Conservation (phyloP, 2,329 filamentous ascomycete genomes). For the Microdochium trichocladiopsis region DNA sequence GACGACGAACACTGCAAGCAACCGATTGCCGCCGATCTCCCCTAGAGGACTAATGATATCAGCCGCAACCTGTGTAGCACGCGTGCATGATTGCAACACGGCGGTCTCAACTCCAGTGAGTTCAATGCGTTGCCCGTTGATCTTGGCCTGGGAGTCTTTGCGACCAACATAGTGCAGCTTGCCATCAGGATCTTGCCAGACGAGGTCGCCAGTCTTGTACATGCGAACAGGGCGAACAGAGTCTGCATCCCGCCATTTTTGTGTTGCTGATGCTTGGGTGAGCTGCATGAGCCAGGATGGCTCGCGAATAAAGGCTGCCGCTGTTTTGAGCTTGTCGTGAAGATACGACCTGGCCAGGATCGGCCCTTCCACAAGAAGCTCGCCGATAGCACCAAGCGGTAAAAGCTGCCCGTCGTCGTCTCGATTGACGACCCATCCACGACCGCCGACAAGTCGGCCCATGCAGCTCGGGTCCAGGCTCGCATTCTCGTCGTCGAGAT, state of each 20-base stretch:
- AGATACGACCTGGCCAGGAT: constrained; percentile 1
- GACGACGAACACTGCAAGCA: background rate
- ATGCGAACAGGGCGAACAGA: background rate
- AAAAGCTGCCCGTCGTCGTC: constrained; percentile 5
- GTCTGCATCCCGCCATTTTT: background rate
- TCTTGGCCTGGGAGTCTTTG: background rate
- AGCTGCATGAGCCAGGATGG: background rate
- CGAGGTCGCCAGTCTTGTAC: background rate
- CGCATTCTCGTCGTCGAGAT: constrained; percentile 1
- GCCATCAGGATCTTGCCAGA: background rate
- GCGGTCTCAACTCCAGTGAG: background rate
- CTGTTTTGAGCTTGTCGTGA: background rate
- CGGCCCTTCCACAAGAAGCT: constrained; percentile 8
- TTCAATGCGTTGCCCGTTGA: background rate
- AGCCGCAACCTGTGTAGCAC: background rate
- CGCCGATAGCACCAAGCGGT: constrained; percentile 7
- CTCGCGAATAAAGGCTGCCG: background rate
- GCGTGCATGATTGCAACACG: constrained; percentile 1
- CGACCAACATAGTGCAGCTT: background rate
- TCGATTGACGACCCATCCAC: constrained; percentile 6
- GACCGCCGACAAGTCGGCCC: background rate
- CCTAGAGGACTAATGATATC: background rate
- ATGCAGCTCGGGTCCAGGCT: background rate
- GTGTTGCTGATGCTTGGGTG: background rate
- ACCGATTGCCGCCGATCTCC: background rate